Evolutionary conservation across 495 filamentous ascomycete genomes (phyloP).

Genomic region (Pyrenula massariospora): DNA sequence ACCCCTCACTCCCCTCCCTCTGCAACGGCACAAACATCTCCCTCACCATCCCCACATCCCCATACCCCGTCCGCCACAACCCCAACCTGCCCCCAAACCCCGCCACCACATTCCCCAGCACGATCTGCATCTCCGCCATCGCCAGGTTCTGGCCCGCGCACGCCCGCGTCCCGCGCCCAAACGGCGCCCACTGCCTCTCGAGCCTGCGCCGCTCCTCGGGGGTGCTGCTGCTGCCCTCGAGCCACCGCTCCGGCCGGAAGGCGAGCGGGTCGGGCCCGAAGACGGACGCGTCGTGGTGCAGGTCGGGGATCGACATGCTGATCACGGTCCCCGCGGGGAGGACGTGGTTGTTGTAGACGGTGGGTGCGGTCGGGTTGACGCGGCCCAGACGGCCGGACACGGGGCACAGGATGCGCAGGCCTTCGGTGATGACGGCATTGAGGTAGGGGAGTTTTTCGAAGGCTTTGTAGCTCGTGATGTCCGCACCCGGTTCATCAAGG

Average conservation of each 20-base stretch:
- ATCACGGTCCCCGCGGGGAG: constrained; percentile 26
- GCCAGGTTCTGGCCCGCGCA: constrained; percentile 8
- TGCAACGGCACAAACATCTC: neutral
- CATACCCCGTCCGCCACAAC: constrained; percentile 8
- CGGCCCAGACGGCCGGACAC: neutral
- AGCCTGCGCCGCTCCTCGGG: neutral
- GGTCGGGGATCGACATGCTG: constrained; percentile 23
- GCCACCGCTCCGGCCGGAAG: constrained; percentile 34
- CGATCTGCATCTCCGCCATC: constrained; percentile 10
- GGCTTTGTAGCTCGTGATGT: constrained; percentile 18
- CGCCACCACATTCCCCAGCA: constrained; percentile 26
- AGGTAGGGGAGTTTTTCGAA: constrained; percentile 32
- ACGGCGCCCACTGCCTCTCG: constrained; percentile 2
- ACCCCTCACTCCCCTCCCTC: neutral
- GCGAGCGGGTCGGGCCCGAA: constrained; percentile 31
- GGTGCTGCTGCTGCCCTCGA: constrained; percentile 8
- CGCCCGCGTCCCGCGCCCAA: constrained; percentile 4
- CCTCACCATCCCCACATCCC: neutral
- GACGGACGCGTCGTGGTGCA: constrained; percentile 25
- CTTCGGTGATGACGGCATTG: constrained; percentile 38
- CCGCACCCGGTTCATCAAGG: neutral
- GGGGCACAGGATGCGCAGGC: constrained; percentile 24
- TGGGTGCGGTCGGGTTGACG: constrained; percentile 8
- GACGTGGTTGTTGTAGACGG: neutral
- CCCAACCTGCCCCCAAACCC: constrained; percentile 30